Evolutionary conservation across 441 rosid species (phyloP), one percentile per base, ranked within the genome.

Genomic region (Erodium chrysanthum): DNA sequence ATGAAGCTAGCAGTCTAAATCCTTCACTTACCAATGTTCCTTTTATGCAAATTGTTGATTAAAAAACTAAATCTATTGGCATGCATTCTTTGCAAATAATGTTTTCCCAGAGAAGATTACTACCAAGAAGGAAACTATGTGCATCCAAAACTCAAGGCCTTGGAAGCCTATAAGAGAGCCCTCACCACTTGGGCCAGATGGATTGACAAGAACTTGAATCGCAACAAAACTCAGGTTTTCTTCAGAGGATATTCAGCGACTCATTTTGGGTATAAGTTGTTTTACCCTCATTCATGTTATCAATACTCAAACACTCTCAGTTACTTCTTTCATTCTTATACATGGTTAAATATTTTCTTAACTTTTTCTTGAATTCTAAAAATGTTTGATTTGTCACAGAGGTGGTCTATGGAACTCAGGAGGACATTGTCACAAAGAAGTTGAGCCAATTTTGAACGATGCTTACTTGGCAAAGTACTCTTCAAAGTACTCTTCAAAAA

Each of bases 351-450:
- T 52, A 7, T 52, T 52, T 12, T 46, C 59, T 52, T 52, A 52
- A 17, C 21, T 52, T 15, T 40, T 40, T 40, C 12, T 40, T 40
- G 46, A 25, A n/a, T 37, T 65, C 22, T 65, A 22, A 68, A 64
- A 27, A 35, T 5, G 3, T 37, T 37, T 68, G 67, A 44, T 17
- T 69, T 81, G 50, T 70, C 81, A 29, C 5, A 85, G 90, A 70
- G 83, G 90, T 66, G 92, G 92, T 52, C 88, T 76, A 14, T 87
- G 90, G 88, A 85, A 84, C 75, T 84, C 86, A 5, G 88, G 93
- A 74, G 93, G 93, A 70, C 79, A 80, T 70, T 87, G 93, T 68
- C 83, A 84, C 74, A 77, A 74, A 31, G 93, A 85, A 79, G 80
- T 82, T 20, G 88, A 82, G 68, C 93, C 90, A 27, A 66, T 87